A percentile compares a stretch with the other conserved stretches of the same genome.
These are phyloP conservation scores for Rhizopus delemar DNA, from an alignment of 371 early-diverging fungal genomes.

Conservation along the genomic window DNA sequence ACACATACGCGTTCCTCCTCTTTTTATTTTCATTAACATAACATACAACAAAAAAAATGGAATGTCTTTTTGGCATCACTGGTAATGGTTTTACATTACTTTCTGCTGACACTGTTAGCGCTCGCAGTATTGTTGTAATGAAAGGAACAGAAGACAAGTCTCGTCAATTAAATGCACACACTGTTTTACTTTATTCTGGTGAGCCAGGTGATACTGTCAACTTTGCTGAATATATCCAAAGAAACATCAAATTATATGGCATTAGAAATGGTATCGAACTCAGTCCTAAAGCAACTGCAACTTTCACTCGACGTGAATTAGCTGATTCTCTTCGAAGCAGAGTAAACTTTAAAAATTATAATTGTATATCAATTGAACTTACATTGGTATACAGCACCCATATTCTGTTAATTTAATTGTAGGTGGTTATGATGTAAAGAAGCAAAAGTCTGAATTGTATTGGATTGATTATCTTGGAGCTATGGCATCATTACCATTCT, in stretches of 20 bases:
- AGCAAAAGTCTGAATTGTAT: constrained; percentile 76
- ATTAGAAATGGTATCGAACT: constrained; percentile 85
- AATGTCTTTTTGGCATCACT: constrained; percentile 90
- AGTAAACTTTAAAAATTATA: constrained; percentile 46
- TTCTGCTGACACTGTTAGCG: constrained; percentile 79
- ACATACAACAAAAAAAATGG: constrained; percentile 54
- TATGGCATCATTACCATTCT: constrained; percentile 80
- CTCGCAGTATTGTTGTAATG: constrained; percentile 90
- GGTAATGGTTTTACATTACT: constrained; percentile 93
- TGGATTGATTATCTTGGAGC: constrained; percentile 94
- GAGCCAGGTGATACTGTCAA: constrained; percentile 94
- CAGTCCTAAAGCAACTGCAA: constrained; percentile 79
- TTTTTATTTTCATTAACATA: neutral
- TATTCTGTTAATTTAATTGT: constrained; percentile 91
- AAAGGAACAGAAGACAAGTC: constrained; percentile 91
- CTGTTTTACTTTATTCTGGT: constrained; percentile 84
- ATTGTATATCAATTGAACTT: too few species aligned
- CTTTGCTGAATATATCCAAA: constrained; percentile 95
- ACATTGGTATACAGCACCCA: constrained; percentile 58
- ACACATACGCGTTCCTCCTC: neutral
- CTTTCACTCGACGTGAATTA: constrained; percentile 83
- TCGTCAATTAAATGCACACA: constrained; percentile 78
- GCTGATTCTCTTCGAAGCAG: constrained; percentile 86
- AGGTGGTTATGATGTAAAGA: constrained; percentile 80
- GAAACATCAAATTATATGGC: constrained; percentile 88